These are phyloP conservation scores for Sugiyamaella boreocaroliniensis DNA, from an alignment of 805 yeast genomes.

Conservation along the genomic window DNA sequence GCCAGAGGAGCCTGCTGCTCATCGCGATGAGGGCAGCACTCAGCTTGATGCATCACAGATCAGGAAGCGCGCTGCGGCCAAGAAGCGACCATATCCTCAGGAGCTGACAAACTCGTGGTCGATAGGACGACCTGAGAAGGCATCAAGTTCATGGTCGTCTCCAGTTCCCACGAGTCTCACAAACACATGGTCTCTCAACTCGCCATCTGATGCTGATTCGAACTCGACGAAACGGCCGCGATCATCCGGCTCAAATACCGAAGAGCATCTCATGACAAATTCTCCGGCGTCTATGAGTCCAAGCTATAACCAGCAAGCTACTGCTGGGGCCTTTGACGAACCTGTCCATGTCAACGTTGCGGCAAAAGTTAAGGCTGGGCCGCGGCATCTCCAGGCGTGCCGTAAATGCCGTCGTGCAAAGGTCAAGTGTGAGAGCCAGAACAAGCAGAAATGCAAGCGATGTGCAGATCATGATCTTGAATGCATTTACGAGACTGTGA, in stretches of 20 bases:
- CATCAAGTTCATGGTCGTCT: not conserved
- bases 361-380: not conserved
- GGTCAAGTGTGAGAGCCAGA: constrained; percentile 51
- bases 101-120: constrained; percentile 4
- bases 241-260: not conserved
- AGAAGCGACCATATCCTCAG: not conserved
- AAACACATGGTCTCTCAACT: not conserved
- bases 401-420: constrained; percentile 55
- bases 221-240: not conserved
- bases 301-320: not conserved
- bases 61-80: not conserved
- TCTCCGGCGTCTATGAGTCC: too few relatives aligned
- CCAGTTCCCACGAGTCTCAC: not conserved
- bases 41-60: not conserved
- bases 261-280: too few relatives aligned
- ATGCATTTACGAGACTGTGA: constrained; percentile 52
- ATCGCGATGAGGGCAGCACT: not conserved
- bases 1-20: too few relatives aligned
- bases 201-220: not conserved
- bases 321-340: not conserved
- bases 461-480: constrained; percentile 46
- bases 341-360: constrained; percentile 11
- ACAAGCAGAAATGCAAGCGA: constrained; percentile 48
- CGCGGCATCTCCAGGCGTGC: constrained; percentile 45
- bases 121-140: not conserved